Evolutionary conservation across 306 rosid species (phyloP).

Genomic region (Prunus dulcis): DNA sequence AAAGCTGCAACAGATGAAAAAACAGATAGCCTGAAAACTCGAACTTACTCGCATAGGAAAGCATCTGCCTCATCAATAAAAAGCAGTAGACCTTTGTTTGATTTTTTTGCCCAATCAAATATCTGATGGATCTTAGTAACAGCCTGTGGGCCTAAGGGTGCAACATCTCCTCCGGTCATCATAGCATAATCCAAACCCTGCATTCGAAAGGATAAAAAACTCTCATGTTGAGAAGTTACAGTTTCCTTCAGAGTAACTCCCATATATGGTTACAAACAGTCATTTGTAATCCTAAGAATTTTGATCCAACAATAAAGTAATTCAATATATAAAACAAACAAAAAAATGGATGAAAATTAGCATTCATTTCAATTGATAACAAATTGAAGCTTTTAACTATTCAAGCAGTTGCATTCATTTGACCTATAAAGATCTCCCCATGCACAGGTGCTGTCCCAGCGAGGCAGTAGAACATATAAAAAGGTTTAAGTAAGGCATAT

Average conservation of each 20-base stretch:
- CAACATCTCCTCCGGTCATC: conserved; percentile 99
- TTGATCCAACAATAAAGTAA: not conserved
- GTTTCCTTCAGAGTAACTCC: not conserved
- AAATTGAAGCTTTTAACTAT: not conserved
- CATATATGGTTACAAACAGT: not conserved
- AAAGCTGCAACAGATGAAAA: not conserved
- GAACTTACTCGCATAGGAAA: conserved; percentile 96
- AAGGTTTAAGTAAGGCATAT: not conserved
- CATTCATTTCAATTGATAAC: not conserved
- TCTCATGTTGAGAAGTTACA: not conserved
- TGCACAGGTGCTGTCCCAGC: not conserved
- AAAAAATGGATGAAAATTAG: not conserved
- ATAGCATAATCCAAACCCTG: conserved; percentile 99
- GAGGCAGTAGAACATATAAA: not conserved
- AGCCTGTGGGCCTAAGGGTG: conserved; percentile 93
- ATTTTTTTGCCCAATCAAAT: conserved; percentile 98
- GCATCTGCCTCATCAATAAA: conserved; percentile 99
- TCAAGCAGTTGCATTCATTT: not conserved
- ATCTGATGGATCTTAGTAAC: conserved; percentile 97
- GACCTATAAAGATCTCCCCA: not conserved
- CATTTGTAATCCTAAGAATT: not conserved
- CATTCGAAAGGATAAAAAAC: not conserved
- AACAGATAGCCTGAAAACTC: not conserved
- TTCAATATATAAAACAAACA: not conserved
- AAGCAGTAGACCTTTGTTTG: conserved; percentile 84